These are phyloP conservation scores for Protea cynaroides DNA, from an alignment of 164 flowering plant genomes.

Conservation along the genomic window DNA sequence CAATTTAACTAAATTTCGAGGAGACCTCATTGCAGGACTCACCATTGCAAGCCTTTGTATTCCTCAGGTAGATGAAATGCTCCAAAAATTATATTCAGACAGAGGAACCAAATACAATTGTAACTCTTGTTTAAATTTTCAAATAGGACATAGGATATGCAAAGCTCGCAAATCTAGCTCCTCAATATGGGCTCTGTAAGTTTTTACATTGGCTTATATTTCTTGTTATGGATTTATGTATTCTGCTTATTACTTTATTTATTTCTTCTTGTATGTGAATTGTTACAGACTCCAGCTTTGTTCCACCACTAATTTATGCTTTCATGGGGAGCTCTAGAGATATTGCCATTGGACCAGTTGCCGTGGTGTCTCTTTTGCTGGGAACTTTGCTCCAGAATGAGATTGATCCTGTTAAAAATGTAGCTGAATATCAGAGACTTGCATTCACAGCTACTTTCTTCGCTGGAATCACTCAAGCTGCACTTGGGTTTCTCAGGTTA, in stretches of 20 bases:
- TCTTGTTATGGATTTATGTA: too few relatives aligned
- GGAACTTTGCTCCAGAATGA: constrained; percentile 70
- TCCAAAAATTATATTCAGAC: not conserved
- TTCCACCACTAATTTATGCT: constrained; percentile 91
- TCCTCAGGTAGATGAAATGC: constrained; percentile 54
- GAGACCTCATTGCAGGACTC: constrained; percentile 76
- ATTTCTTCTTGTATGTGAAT: constrained; percentile 4
- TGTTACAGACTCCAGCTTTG: constrained; percentile 80
- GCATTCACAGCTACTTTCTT: constrained; percentile 97
- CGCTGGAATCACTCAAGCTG: constrained; percentile 78
- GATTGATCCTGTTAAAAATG: constrained; percentile 43
- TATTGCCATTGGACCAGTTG: constrained; percentile 95
- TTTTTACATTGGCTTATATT: not conserved
- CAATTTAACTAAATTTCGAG: constrained; percentile 43
- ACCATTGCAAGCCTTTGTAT: constrained; percentile 90
- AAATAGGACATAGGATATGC: constrained; percentile 70
- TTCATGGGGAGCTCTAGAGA: constrained; percentile 97
- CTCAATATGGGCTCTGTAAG: constrained; percentile 74
- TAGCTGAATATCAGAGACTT: constrained; percentile 53
- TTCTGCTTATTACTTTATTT: not conserved
- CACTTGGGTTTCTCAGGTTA: constrained; percentile 86
- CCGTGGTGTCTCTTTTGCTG: constrained; percentile 82
- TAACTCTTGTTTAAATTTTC: not conserved
- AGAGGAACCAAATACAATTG: not conserved
- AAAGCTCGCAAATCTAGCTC: constrained; percentile 57